Conservation (phyloP, 371 early-diverging fungal genomes). For the Circinella umbellata region DNA sequence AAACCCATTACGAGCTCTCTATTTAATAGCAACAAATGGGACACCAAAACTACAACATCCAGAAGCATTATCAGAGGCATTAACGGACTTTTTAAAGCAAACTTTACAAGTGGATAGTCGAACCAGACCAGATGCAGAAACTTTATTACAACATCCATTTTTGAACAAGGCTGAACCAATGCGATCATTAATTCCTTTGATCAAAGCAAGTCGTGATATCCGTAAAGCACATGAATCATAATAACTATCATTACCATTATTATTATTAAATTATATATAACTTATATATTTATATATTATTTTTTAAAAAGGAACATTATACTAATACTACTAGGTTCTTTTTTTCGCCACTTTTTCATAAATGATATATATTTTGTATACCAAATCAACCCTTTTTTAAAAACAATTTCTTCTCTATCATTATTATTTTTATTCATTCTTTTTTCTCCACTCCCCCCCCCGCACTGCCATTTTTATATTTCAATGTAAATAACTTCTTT, state of each 20-base stretch:
- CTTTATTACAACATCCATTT: conserved; percentile 88
- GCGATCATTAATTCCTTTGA: conserved; percentile 85
- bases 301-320: not conserved
- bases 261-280: conserved; percentile 5
- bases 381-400: no score
- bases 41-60: conserved; percentile 93
- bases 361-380: not conserved
- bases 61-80: conserved; percentile 76
- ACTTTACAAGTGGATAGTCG: conserved; percentile 89
- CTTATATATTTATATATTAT: conserved; percentile 2
- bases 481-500: conserved; percentile 4
- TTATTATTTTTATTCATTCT: no score
- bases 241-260: no score
- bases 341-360: not conserved
- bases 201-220: conserved; percentile 39
- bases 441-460: not conserved
- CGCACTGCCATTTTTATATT: not conserved
- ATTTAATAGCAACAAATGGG: conserved; percentile 96
- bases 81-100: conserved; percentile 83
- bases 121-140: conserved; percentile 79
- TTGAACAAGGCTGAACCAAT: conserved; percentile 86
- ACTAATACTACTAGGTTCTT: not conserved
- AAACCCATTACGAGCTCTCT: conserved; percentile 89
- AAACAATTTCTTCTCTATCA: no score
- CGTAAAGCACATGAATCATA: conserved; percentile 16